Base-by-base conservation (phyloP, 257 asterid genomes). In the Orobanche coerulescens region DNA sequence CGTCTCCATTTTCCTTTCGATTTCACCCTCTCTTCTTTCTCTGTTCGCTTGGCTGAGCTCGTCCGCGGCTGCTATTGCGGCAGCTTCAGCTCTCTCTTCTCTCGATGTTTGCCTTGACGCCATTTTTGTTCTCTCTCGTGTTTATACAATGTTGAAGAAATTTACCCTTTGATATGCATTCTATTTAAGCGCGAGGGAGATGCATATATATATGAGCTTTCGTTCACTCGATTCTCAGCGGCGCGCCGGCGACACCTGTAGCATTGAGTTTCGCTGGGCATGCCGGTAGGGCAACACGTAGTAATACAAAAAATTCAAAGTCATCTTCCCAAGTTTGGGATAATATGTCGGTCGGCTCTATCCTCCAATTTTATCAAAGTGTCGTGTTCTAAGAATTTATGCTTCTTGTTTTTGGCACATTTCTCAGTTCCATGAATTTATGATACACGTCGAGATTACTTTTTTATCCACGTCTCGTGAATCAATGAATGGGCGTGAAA, bases 21-120 rank as follows among this genome's bases (percentile, higher is more conserved):
- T 40, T 34, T 59, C 82, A 4, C 22, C 9, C n/a, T 59, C 70
- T 3, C 61, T 70, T n/a, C 85, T 77, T 8, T 77, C 88, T 37
- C 56, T 72, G 66, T 79, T 85, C 2, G 57, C 69, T 0, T 82
- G 73, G 24, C 71, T 58, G 24, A 87, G 84, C 78, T 87, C 89
- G 6, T 76, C 81, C 4, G 84, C 86, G 8, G 84, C 92, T 8
- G 64, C 31, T 62, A 76, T 65, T 0, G 90, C 90, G 0, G 74
- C 95, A 22, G 63, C 79, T 31, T 81, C 86, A 0, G 90, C 85
- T 25, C 70, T 77, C 70, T 85, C 86, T 22, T 78, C 81, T 68
- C 64, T 81, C 6, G 43, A 44, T 40, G 69, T 53, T 34, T 76
- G 72, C 61, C 70, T 80, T 5, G 93, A 71, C 28, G 84, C 80